phyloP scores from a whole-genome alignment of 805 yeast genomes.

The Nakazawaea ishiwadae region DNA sequence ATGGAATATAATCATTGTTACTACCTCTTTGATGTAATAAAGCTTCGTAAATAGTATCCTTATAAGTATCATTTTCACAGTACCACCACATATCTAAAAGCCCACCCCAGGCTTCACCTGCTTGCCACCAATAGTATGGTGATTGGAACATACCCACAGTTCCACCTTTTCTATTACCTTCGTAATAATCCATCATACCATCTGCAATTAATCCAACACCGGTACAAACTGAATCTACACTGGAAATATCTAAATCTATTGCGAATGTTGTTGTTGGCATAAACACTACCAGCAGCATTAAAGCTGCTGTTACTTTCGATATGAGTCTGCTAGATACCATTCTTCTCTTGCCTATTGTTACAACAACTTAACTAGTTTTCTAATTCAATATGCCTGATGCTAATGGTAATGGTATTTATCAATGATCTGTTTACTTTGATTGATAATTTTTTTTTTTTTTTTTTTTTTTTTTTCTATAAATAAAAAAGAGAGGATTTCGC shows the following conservation, averaged over 20 bases:
- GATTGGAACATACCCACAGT: conserved; percentile 79
- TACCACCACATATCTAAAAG: conserved; percentile 73
- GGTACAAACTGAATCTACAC: conserved; percentile 37
- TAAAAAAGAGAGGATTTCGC: too few relatives aligned
- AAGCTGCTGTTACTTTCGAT: background rate
- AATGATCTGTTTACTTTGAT: too few relatives aligned
- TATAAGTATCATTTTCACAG: conserved; percentile 67
- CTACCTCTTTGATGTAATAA: conserved; percentile 71
- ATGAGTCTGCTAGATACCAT: background rate
- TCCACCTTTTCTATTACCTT: conserved; percentile 62
- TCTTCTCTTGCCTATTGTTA: too few relatives aligned
- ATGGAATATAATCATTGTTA: conserved; percentile 75
- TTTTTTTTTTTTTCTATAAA: too few relatives aligned
- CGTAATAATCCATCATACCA: conserved; percentile 69
- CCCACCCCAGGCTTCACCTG: conserved; percentile 93
- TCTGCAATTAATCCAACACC: conserved; percentile 49
- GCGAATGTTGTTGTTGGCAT: background rate
- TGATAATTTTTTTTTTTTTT: too few relatives aligned
- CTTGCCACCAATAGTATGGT: conserved; percentile 99
- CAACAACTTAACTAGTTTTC: too few relatives aligned
- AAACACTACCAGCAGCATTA: background rate
- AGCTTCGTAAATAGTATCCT: conserved; percentile 52
- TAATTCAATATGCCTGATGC: too few relatives aligned
- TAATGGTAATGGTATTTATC: too few relatives aligned
- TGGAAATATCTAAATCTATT: conserved; percentile 4